Evolutionary conservation across 257 asterid genomes (phyloP), one percentile per base, ranked within the genome.

Genomic region (Misopates orontium): DNA sequence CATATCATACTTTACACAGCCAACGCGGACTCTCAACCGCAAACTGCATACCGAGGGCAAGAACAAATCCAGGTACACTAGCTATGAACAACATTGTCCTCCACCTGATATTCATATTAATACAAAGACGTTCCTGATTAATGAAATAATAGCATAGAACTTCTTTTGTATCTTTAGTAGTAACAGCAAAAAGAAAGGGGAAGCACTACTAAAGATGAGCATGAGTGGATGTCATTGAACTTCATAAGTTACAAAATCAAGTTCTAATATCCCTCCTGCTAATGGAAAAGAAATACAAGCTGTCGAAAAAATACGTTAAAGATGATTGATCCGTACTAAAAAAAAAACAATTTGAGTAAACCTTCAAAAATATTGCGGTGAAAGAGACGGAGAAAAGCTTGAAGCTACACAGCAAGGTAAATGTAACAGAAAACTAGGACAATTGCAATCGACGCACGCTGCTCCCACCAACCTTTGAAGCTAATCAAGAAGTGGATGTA

Each of bases 21-120:
- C 97, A 90, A 56, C 96, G 95, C 36, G 97, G 97, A 79, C 97
- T 87, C 51, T 90, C 97, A 19, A 85, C 95, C 10, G 96, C 78
- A 75, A 87, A 84, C 72, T 90, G 95, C 93, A 88, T 88, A 59
- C 97, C 97, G 40, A 88, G 68, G 51, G 86, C 92, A 61, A 88
- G 83, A 69, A 80, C 40, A 71, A 84, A 80, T 39, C 89, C 96
- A 64, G 97, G 95, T 44, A 83, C 32, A 42, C 85, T 80, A 16
- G 97, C 92, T 60, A 87, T 69, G 70, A 85, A 82, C 41, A 88
- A 70, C 85, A 88, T 69, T 63, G 63, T 77, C 79, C 97, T 85
- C 97, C 97, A 90, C 97, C 97, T 90, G 79, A 58, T 62, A 65
- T 54, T 22, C 60, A 75, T 18, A 71, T 45, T 18, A 58, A 51